phyloP scores from a whole-genome alignment of 169 alveolate genomes.

The Eimeria falciformis region DNA sequence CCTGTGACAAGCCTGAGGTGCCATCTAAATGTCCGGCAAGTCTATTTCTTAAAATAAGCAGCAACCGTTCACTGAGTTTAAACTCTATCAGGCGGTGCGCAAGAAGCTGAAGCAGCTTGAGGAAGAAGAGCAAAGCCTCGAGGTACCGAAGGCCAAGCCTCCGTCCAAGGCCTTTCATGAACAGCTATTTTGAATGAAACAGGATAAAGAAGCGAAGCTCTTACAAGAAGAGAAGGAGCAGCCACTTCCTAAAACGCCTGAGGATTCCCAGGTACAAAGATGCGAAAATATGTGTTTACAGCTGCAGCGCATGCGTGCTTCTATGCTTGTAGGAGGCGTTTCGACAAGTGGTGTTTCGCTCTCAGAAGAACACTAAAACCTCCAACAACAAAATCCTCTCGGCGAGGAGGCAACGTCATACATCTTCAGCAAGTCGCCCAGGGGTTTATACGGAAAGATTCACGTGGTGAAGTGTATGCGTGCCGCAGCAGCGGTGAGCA shows the following conservation, averaged over 20 bases:
- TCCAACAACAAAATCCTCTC: no score
- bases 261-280: conserved; percentile 6
- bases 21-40: conserved; percentile 61
- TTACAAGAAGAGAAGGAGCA: conserved; percentile 15
- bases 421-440: no score
- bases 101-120: conserved; percentile 35
- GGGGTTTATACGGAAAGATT: no score
- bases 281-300: background rate
- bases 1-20: conserved; percentile 58
- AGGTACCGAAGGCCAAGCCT: conserved; percentile 3
- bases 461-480: no score
- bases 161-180: background rate
- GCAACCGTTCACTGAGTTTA: background rate
- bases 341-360: background rate
- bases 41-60: background rate
- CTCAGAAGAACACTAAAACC: background rate
- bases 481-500: no score
- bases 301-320: background rate
- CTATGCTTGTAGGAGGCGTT: background rate
- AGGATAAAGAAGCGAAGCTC: conserved; percentile 51
- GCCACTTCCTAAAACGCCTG: background rate
- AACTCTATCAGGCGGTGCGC: background rate
- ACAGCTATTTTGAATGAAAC: background rate
- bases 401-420: no score
- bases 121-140: conserved; percentile 43